Evolutionary conservation across 2,329 filamentous ascomycete genomes (phyloP).

Genomic region (Colletotrichum ledebouriae): DNA sequence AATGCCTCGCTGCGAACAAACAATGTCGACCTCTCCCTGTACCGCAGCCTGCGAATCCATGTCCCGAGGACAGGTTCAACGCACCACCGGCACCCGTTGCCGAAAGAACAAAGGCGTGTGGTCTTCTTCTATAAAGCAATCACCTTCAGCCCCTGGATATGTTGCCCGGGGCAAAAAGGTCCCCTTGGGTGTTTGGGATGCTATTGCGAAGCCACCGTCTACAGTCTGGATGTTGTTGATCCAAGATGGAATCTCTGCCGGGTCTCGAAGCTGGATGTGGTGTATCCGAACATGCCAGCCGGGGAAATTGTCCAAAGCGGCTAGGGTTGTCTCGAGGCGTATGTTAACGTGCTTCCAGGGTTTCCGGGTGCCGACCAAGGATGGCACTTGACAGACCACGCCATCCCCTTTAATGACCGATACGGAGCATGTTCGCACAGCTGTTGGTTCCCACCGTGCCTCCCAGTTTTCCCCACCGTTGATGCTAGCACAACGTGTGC

Average conservation of each 20-base stretch:
- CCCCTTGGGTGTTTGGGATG: slow-evolving; percentile 12
- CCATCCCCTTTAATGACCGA: not conserved
- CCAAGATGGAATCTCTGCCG: slow-evolving; percentile 15
- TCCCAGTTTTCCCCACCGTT: slow-evolving; percentile 42
- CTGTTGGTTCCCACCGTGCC: slow-evolving; percentile 30
- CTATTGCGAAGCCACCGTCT: slow-evolving; percentile 43
- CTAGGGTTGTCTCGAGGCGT: slow-evolving; percentile 38
- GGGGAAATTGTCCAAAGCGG: slow-evolving; percentile 13
- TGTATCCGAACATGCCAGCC: slow-evolving; percentile 42
- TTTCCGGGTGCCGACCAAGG: slow-evolving; percentile 39
- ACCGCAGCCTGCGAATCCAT: not conserved
- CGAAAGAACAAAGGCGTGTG: slow-evolving; percentile 21
- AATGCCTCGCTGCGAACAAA: slow-evolving; percentile 5
- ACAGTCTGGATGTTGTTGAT: slow-evolving; percentile 31
- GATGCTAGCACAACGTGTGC: slow-evolving; percentile 38
- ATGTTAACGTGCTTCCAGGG: slow-evolving; percentile 38
- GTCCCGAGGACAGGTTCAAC: slow-evolving; percentile 4
- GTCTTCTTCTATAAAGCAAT: not conserved
- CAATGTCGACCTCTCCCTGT: not conserved
- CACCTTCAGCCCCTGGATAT: not conserved
- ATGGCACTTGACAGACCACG: not conserved
- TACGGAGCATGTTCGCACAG: slow-evolving; percentile 18
- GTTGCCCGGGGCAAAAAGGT: slow-evolving; percentile 1
- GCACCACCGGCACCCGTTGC: slow-evolving; percentile 38
- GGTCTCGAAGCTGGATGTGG: slow-evolving; percentile 16